Evolutionary conservation across 2,329 filamentous ascomycete genomes (phyloP).

Genomic region (Fusarium verticillioides): DNA sequence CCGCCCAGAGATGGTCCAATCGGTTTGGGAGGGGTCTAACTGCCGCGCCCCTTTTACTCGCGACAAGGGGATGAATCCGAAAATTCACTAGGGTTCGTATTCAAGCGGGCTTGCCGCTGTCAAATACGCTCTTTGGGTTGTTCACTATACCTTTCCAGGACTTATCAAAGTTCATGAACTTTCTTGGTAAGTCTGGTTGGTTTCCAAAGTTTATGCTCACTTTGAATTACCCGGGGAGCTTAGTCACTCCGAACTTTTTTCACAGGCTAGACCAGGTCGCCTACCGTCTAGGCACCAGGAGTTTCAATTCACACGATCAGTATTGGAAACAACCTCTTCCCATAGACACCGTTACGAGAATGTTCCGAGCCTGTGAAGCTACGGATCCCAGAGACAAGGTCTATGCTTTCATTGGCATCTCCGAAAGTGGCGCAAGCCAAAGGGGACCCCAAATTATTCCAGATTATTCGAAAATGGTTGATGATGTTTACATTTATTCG

Average conservation of each 20-base stretch:
- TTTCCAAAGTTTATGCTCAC: not conserved
- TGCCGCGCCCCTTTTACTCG: not conserved
- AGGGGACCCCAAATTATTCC: not conserved
- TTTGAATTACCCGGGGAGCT: no score
- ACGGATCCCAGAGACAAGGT: not conserved
- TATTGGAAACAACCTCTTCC: not conserved
- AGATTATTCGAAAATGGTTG: not conserved
- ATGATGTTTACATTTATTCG: not conserved
- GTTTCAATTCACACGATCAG: rapidly evolving
- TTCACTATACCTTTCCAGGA: rapidly evolving
- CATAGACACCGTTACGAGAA: rapidly evolving
- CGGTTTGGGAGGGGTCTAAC: not conserved
- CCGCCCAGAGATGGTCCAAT: not conserved
- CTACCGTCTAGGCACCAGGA: not conserved
- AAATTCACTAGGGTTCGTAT: not conserved
- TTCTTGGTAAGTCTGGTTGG: not conserved
- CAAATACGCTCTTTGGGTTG: not conserved
- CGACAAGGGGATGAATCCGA: not conserved
- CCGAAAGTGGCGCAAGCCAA: not conserved
- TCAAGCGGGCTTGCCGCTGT: not conserved
- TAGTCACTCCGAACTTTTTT: not conserved
- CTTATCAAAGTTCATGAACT: rapidly evolving
- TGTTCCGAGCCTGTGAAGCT: not conserved
- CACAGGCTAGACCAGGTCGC: rapidly evolving
- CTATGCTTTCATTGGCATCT: not conserved